These are phyloP conservation scores for Toxoplasma gondii DNA, from an alignment of 169 alveolate genomes.

Conservation along the genomic window DNA sequence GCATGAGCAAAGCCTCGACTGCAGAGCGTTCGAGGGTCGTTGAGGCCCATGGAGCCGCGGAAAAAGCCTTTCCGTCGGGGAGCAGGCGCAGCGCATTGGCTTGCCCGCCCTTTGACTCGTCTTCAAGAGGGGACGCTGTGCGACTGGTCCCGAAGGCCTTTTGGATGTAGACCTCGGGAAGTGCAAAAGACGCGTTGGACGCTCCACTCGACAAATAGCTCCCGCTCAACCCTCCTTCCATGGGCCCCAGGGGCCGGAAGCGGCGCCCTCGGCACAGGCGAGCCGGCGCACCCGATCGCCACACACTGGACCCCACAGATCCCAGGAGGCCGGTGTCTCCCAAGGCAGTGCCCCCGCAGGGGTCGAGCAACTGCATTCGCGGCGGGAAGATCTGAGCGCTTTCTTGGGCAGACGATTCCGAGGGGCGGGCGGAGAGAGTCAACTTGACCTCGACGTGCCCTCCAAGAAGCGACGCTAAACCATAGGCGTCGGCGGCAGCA, in stretches of 20 bases:
- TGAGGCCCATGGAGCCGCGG: conserved; percentile 7
- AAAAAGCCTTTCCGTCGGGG: neutral
- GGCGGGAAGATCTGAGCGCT: neutral
- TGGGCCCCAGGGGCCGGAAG: neutral
- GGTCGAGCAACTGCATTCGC: conserved; percentile 17
- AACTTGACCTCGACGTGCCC: conserved; percentile 19
- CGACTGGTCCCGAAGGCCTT: conserved; percentile 10
- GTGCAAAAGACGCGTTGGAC: conserved; percentile 3
- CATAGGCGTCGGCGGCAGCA: neutral
- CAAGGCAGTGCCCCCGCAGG: neutral
- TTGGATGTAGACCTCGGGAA: conserved; percentile 27
- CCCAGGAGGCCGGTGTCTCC: conserved; percentile 20
- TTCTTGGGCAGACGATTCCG: neutral
- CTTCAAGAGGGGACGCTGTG: neutral
- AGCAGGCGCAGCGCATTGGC: neutral
- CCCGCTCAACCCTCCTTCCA: neutral
- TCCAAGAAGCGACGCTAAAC: conserved; percentile 26
- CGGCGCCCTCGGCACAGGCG: conserved; percentile 6
- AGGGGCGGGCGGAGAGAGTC: conserved; percentile 7
- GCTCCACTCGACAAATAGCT: neutral
- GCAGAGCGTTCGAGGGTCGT: neutral
- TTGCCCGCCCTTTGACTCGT: neutral
- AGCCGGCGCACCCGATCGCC: neutral
- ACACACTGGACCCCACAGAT: neutral
- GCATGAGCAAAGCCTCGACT: neutral